Conservation (phyloP, 2,329 filamentous ascomycete genomes). For the Fusarium scirpi region DNA sequence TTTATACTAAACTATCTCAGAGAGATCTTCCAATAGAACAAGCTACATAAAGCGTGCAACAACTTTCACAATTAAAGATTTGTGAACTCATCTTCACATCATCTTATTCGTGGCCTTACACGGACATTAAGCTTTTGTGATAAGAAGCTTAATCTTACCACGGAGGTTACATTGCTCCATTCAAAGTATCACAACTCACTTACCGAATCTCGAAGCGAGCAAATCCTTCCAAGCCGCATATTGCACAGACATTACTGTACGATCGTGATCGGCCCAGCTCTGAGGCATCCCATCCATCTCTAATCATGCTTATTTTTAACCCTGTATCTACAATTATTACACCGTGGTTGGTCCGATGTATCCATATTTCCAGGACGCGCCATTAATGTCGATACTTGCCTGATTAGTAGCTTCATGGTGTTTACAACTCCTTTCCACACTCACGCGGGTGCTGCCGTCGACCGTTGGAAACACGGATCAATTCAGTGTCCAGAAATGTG, state of each 20-base stretch:
- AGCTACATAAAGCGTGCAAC: background rate
- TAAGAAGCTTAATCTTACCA: constrained; percentile 1
- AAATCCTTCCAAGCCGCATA: background rate
- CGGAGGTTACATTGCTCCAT: constrained; percentile 14
- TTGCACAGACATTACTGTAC: background rate
- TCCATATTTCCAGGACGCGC: constrained; percentile 24
- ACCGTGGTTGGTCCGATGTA: constrained; percentile 16
- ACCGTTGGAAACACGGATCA: background rate
- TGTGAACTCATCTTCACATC: background rate
- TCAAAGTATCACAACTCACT: constrained; percentile 29
- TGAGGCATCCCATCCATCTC: background rate
- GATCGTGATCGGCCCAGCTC: background rate
- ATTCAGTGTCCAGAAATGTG: constrained; percentile 6
- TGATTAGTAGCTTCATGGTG: constrained; percentile 1
- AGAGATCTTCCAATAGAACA: background rate
- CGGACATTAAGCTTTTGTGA: background rate
- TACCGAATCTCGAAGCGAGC: constrained; percentile 14
- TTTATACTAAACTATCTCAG: background rate
- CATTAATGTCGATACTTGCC: constrained; percentile 41
- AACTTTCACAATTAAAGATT: background rate
- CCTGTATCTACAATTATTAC: constrained; percentile 6
- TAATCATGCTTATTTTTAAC: constrained; percentile 29
- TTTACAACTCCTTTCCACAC: background rate
- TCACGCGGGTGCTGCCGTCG: constrained; percentile 26
- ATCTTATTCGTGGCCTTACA: background rate